Conservation (phyloP, 495 filamentous ascomycete species). For the Thozetella sp. region DNA sequence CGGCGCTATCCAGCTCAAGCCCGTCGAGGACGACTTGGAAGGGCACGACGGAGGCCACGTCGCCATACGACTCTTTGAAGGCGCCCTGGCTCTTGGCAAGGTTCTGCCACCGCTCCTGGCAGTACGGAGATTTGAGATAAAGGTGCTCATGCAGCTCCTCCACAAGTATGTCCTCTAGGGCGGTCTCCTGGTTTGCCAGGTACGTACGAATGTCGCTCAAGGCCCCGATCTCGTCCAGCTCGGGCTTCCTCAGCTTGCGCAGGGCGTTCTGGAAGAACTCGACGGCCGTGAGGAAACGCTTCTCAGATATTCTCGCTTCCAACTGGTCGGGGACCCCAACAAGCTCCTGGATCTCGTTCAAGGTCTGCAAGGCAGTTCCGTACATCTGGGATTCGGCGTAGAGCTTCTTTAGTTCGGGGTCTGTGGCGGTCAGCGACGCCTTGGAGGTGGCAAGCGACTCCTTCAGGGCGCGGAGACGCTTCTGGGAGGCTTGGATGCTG, state of each 20-base stretch:
- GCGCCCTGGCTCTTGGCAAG: slow-evolving; percentile 55
- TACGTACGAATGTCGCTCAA: slow-evolving; percentile 84
- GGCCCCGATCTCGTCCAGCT: slow-evolving; percentile 90
- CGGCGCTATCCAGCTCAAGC: slow-evolving; percentile 66
- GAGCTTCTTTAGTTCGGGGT: slow-evolving; percentile 88
- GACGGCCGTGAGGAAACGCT: slow-evolving; percentile 90
- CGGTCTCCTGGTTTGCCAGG: slow-evolving; percentile 87
- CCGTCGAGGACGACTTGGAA: slow-evolving; percentile 79
- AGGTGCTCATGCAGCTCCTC: slow-evolving; percentile 97
- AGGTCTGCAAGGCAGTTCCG: slow-evolving; percentile 83
- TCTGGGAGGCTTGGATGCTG: slow-evolving; percentile 87
- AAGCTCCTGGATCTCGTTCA: slow-evolving; percentile 85
- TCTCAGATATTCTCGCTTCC: slow-evolving; percentile 92
- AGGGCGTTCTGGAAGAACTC: slow-evolving; percentile 88
- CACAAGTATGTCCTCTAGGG: slow-evolving; percentile 89
- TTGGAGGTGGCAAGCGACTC: slow-evolving; percentile 84
- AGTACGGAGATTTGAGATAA: slow-evolving; percentile 96
- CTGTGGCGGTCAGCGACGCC: slow-evolving; percentile 77
- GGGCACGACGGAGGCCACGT: slow-evolving; percentile 47
- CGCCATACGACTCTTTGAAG: slow-evolving; percentile 42
- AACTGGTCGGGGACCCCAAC: slow-evolving; percentile 90
- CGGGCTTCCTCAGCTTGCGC: slow-evolving; percentile 77
- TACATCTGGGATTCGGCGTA: slow-evolving; percentile 87
- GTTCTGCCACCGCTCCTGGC: slow-evolving; percentile 89
- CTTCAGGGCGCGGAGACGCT: slow-evolving; percentile 78